Percentiles rank a stretch among this genome's conserved stretches.
phyloP scores from a whole-genome alignment of 2,329 filamentous ascomycete species.

The Huntiella bhutanensis region DNA sequence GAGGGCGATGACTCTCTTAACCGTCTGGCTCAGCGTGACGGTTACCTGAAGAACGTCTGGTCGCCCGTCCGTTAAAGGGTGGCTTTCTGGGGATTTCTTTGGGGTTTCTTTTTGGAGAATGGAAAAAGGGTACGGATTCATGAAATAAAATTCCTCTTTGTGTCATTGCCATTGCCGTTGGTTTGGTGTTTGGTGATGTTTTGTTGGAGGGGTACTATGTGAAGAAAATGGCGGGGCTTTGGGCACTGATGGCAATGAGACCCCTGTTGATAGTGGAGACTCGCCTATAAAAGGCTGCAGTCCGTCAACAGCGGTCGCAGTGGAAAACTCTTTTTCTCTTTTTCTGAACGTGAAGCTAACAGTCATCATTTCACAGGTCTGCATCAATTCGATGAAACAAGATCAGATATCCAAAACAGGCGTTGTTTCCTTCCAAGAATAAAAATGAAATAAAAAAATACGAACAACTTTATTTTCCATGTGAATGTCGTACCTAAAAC shows the following conservation, averaged over 20 bases:
- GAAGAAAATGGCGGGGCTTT: no score
- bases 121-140: conserved; percentile 11
- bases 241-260: no score
- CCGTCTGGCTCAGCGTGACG: conserved; percentile 87
- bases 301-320: neutral
- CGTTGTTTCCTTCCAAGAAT: no score
- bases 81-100: conserved; percentile 2
- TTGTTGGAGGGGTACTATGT: neutral
- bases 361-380: no score
- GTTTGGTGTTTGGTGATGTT: neutral
- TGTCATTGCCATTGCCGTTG: neutral
- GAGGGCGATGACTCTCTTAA: conserved; percentile 96
- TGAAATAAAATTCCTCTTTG: neutral
- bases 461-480: neutral
- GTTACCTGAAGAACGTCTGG: conserved; percentile 95
- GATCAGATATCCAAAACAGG: conserved; percentile 1
- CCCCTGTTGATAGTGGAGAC: no score
- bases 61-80: conserved; percentile 44
- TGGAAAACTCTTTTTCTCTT: no score
- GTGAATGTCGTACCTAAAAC: no score
- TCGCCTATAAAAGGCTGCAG: neutral
- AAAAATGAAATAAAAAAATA: neutral
- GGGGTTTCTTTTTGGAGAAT: conserved; percentile 10
- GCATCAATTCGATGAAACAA: neutral
- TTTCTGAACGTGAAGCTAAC: no score